Evolutionary conservation across 2,329 filamentous ascomycete genomes (phyloP), one percentile per base, ranked within the genome.

Genomic region (Calonectria naviculata): DNA sequence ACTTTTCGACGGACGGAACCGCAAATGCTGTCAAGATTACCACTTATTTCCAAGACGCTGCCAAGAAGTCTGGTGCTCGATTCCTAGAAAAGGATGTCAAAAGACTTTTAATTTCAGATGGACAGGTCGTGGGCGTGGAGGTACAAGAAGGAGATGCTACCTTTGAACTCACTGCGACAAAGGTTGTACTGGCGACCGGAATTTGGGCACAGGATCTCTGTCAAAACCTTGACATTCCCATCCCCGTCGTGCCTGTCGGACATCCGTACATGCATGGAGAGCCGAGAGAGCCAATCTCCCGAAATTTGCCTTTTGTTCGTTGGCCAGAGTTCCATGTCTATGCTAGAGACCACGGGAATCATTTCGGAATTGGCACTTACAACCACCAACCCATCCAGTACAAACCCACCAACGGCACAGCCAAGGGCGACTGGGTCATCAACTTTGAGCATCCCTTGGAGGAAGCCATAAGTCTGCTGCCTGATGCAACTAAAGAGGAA

Each of bases 281-380:
- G 10, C 19, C 21, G 1, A 52, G 58, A 9, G n/a, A 41, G 1
- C 41, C 58, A 6, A 54, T 65, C 2, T 13, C 67, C 1, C 56
- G 24, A 19, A 73, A 62, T 1, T 7, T 49, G 0, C 67, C 74
- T 0, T 78, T 78, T 17, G 67, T 78, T 0, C 71, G 76, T 29
- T 78, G 73, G 73, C 76, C 75, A 4, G 76, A 78, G 3, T 56
- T 73, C 2, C 76, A 78, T 8, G 74, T 75, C 1, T 78, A 78
- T 24, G 73, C 76, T 0, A 66, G 76, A 13, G 76, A 78, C 10
- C 76, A 78, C 2, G 76, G 76, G 1, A 12, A 63, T 2, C 72
- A 64, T 0, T 78, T 71, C 3, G 76, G 76, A 0, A 75, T 78
- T 0, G 76, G 76, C 1, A 76, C 71, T 0, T 78, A 78, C 19